Evolutionary conservation across 2,329 filamentous ascomycete genomes (phyloP), one percentile per base, ranked within the genome.

Genomic region (Rhinocladiella similis): DNA sequence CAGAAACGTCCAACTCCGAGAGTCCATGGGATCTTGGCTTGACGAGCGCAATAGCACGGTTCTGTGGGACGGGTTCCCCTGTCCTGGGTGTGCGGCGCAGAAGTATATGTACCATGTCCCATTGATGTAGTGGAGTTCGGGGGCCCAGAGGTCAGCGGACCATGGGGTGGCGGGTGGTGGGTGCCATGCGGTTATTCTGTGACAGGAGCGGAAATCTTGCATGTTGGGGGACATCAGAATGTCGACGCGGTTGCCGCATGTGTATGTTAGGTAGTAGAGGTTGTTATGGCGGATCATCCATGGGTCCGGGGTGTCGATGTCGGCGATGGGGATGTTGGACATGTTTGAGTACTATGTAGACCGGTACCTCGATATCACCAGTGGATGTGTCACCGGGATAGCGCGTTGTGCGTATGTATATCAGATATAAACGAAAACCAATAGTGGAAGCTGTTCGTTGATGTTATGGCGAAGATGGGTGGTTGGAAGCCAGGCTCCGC

Each of bases 81-180:
- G 16, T n/a, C 56, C 60, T 14, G 61, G 63, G 13, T 60, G 61
- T 6, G 59, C 61, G 38, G 46, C 64, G 27, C 59, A 62, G 33
- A 63, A 78, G 66, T 83, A 83, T 57, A 82, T 72, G 66, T 81
- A 83, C 81, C 81, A 83, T 19, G 73, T 73, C 0, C 75, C 77
- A 36, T 75, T 68, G 22, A 83, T 70, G 47, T 68, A 68, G 65
- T 83, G 81, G 0, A 83, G 71, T 69, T 83, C 81, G 0, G 81
- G 81, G 0, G 81, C 81, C 81, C 81, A 83, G 29, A 83, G 69
- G 60, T 73, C 75, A 39, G 69, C 75, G 6, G 72, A 74, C 71
- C 75, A 77, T 16, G 69, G 67, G 9, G 71, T 72, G 56, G 74
- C 68, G 12, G 73, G 73, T 0, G 74, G 68, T 27, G 79, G 76